Evolutionary conservation across 1,284 basidiomycete genomes (phyloP), one percentile per base, ranked within the genome.

Genomic region (Sphaerobolus stellatus): DNA sequence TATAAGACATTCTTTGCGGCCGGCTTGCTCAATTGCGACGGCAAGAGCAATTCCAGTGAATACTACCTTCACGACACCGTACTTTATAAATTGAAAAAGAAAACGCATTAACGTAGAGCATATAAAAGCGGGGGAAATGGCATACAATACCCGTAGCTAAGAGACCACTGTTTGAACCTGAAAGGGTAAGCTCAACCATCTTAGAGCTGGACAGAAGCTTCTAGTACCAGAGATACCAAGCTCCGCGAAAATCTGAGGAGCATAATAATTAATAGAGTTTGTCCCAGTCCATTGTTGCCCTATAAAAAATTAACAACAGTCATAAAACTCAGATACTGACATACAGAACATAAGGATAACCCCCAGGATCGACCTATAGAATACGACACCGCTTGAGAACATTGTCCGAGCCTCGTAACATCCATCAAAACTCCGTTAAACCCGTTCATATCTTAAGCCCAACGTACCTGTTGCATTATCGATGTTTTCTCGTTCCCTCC

Each of bases 261-360:
- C 73, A 64, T 71, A 73, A 67, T 86, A 85, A 58, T 81, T 79
- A 68, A 84, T 80, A 0, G 78, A 75, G 61, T 84, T 84, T 44
- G 82, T 81, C 7, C 83, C 83, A 1, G 75, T 78, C 74, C 78
- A 82, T 65, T 83, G 80, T 66, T 83, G 81, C 16, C 20, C 50
- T 52, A 50, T 14, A 40, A 27, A 50, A 25, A 18, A n/a, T 11
- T 9, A 20, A 11, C 9, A 50, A 50, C 29, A 16, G 18, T 9
- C 18, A 14, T 50, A 38, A 25, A 30, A 48, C 28, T 5, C 28
- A 22, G 20, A 27, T 9, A n/a, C n/a, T n/a, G 8, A 8, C 18
- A 16, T 30, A 52, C 50, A 30, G 28, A 52, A 45, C 50, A 52
- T 52, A 16, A 52, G 36, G 14, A 52, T 22, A 5, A 27, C 29